Base-by-base conservation (phyloP, 768 basidiomycete genomes). In the Hypsizygus marmoreus region DNA sequence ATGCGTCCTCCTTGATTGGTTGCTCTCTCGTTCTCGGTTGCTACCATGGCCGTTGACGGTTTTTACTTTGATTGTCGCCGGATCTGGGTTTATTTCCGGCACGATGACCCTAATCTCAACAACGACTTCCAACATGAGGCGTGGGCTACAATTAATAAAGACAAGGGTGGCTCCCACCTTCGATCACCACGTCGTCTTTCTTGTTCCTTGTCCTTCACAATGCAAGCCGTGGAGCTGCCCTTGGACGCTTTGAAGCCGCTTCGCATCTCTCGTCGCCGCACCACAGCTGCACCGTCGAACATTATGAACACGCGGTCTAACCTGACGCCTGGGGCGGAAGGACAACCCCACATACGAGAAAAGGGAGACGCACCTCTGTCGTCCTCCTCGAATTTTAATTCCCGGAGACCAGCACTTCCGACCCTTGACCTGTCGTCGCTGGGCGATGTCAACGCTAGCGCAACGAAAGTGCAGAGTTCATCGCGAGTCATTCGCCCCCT, bases 401-500 rank as follows among this genome's bases (percentile, higher is more conserved):
- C 34, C 9, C 40, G 24, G 20, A 34, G 42, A 24, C 16, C 17
- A n/a, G n/a, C n/a, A n/a, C 14, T 24, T 31, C 14, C 38, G 2
- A 29, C 24, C 26, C 23, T 43, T 32, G 11, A 26, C 25, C 35
- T 42, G 22, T 25, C 16, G 10, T 20, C 17, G 14, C 26, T 9
- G 13, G 43, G 44, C 20, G 38, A 29, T 20, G 28, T 17, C 23
- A n/a, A 43, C 20, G 35, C 2, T 29, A 31, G 38, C 19, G 30
- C 32, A 7, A 36, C 14, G 44, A 49, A 29, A 23, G 23, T 40
- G 34, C 28, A 32, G 35, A 14, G 20, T 16, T 14, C 22, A 8
- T 35, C 20, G 11, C 41, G 35, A 37, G 39, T 41, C 26, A 12
- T 50, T 31, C 43, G 57, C 43, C 55, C 57, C 22, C 48, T 57